phyloP scores from a whole-genome alignment of 345 rosid species.

The Balakata baccata region DNA sequence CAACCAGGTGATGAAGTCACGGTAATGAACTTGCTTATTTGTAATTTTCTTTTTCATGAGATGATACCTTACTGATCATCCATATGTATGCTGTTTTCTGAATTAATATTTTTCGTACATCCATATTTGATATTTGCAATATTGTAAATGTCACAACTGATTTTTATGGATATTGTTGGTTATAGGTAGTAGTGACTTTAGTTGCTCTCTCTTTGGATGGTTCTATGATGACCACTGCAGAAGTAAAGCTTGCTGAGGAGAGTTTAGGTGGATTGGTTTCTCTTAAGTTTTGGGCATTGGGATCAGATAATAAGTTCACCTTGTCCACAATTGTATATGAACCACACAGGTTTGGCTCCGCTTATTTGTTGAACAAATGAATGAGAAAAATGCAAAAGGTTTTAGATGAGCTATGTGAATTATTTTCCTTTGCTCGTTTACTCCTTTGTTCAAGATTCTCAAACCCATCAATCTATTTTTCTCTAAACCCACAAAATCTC shows the following conservation, averaged over 20 bases:
- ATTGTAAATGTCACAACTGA: not conserved
- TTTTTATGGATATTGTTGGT: slow-evolving; percentile 21
- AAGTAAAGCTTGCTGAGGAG: slow-evolving; percentile 82
- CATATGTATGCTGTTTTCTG: not conserved
- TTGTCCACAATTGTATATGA: slow-evolving; percentile 83
- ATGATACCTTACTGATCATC: not conserved
- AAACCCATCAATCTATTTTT: not conserved
- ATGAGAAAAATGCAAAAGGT: not conserved
- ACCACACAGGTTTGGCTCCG: slow-evolving; percentile 72
- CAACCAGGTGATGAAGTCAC: slow-evolving; percentile 90
- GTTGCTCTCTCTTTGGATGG: slow-evolving; percentile 79
- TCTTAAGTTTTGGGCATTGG: slow-evolving; percentile 78
- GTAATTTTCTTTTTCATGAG: not conserved
- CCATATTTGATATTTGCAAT: slow-evolving; percentile 2
- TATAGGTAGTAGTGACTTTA: slow-evolving; percentile 69
- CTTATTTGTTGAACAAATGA: not conserved
- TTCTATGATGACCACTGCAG: slow-evolving; percentile 74
- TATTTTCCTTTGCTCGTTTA: not conserved
- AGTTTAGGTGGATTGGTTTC: slow-evolving; percentile 80
- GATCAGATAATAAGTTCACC: slow-evolving; percentile 53
- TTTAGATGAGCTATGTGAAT: not conserved
- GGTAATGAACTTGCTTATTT: slow-evolving; percentile 40
- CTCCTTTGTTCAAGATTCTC: not conserved
- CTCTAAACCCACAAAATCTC: not conserved
- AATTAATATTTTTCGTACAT: not conserved